These are phyloP conservation scores for Paramyrothecium roridum DNA, from an alignment of 2,329 filamentous ascomycete species.

Conservation along the genomic window DNA sequence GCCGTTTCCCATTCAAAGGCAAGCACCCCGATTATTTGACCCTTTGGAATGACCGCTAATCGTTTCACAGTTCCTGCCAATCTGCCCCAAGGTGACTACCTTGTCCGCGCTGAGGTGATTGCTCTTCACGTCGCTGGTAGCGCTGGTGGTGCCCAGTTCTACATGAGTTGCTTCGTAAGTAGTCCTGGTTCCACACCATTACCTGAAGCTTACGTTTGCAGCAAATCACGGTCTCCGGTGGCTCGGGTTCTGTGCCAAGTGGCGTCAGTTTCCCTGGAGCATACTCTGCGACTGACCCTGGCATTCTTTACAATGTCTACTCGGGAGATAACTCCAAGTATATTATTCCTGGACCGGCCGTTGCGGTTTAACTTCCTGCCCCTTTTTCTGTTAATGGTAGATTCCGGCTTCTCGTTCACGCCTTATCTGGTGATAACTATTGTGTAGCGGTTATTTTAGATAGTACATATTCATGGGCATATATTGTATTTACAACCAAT, in stretches of 20 bases:
- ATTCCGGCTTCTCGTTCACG: too few relatives aligned
- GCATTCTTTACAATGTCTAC: conserved; percentile 1
- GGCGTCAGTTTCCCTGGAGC: not conserved
- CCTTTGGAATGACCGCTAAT: not conserved
- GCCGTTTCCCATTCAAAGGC: conserved; percentile 1
- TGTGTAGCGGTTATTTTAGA: too few relatives aligned
- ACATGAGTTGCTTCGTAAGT: conserved; percentile 1
- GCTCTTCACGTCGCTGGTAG: not conserved
- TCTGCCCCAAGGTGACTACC: not conserved
- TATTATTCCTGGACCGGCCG: not conserved
- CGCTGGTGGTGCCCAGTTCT: not conserved
- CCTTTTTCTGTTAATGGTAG: too few relatives aligned
- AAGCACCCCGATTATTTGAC: not conserved
- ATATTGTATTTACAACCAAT: too few relatives aligned
- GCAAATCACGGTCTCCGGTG: conserved; percentile 1
- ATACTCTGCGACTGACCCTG: not conserved
- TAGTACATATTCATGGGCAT: too few relatives aligned
- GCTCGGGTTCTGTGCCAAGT: conserved; percentile 1
- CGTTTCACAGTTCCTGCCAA: not conserved
- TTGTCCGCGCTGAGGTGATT: not conserved
- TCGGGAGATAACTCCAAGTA: not conserved
- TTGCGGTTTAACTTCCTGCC: not conserved
- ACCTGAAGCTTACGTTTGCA: not conserved
- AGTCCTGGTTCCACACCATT: not conserved
- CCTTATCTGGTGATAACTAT: too few relatives aligned